phyloP scores from a whole-genome alignment of 2,329 filamentous ascomycete species.

The Cercospora berteroae region DNA sequence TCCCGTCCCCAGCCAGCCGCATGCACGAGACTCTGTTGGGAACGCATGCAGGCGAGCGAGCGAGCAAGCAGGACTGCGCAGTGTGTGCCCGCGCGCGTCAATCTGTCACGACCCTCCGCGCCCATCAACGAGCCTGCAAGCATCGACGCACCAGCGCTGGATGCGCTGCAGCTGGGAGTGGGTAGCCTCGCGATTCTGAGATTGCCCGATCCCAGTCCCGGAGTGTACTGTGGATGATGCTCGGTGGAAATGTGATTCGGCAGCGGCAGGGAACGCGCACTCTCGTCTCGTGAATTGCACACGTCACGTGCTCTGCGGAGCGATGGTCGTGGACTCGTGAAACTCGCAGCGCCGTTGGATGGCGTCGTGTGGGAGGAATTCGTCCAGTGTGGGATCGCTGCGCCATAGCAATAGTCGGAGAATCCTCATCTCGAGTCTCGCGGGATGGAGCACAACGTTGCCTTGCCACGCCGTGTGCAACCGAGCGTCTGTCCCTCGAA shows the following conservation, averaged over 20 bases:
- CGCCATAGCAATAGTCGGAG: conserved; percentile 4
- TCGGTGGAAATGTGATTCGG: conserved; percentile 12
- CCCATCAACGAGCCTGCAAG: neutral
- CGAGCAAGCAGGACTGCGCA: neutral
- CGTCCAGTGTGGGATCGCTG: conserved; percentile 1
- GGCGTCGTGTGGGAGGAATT: neutral
- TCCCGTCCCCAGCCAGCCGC: conserved; percentile 3
- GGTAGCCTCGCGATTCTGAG: conserved; percentile 8
- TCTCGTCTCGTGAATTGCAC: neutral
- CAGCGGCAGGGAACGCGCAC: neutral
- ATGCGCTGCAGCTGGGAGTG: neutral
- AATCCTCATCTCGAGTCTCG: conserved; percentile 3
- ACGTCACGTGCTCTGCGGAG: neutral
- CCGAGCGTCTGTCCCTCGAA: neutral
- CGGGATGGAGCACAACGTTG: neutral
- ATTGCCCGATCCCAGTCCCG: neutral
- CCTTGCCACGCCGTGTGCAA: neutral
- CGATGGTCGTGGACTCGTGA: neutral
- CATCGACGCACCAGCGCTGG: neutral
- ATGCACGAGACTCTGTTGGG: conserved; percentile 13
- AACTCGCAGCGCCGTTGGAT: neutral
- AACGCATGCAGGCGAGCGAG: conserved; percentile 8
- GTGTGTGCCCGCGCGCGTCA: neutral
- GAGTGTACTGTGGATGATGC: neutral
- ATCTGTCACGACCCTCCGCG: neutral